These are phyloP conservation scores for Tricholoma saponaceum DNA, from an alignment of 768 basidiomycete genomes.

Conservation along the genomic window DNA sequence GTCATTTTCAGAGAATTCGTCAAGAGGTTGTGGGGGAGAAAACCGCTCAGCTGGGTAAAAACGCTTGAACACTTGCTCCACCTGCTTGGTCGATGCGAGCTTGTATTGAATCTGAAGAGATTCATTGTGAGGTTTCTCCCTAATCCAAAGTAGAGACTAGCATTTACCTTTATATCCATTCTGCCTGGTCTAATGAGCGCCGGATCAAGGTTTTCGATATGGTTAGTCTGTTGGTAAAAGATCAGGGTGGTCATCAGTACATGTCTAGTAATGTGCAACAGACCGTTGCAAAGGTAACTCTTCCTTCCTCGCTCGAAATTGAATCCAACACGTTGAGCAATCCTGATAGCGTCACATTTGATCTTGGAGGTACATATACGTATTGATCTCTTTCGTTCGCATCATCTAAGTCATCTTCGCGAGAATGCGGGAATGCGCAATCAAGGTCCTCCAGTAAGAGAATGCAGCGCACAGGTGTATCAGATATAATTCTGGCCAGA, in stretches of 20 bases:
- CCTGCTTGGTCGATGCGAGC: constrained; percentile 42
- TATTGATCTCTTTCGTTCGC: constrained; percentile 1
- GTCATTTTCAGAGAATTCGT: constrained; percentile 4
- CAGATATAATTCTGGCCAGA: constrained; percentile 40
- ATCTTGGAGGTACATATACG: constrained; percentile 11
- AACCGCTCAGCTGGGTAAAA: constrained; percentile 32
- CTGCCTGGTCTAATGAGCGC: constrained; percentile 55
- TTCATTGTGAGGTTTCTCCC: neutral
- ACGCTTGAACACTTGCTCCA: constrained; percentile 41
- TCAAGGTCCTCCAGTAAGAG: constrained; percentile 60
- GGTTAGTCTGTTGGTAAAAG: constrained; percentile 39
- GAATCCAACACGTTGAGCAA: constrained; percentile 58
- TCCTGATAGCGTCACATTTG: constrained; percentile 48
- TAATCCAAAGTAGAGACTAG: neutral
- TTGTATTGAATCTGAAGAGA: constrained; percentile 35
- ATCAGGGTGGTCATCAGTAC: neutral
- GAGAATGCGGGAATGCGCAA: constrained; percentile 49
- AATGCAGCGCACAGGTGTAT: constrained; percentile 48
- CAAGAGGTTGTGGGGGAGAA: neutral
- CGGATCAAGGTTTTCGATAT: constrained; percentile 49
- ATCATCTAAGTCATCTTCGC: constrained; percentile 29
- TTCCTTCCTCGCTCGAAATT: constrained; percentile 57
- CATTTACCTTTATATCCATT: constrained; percentile 41
- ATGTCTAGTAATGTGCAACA: constrained; percentile 8
- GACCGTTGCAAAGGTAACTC: constrained; percentile 59